Percentiles rank a stretch among this genome's conserved stretches.
phyloP scores from a whole-genome alignment of 441 rosid genomes.

The Eutrema salsugineum region DNA sequence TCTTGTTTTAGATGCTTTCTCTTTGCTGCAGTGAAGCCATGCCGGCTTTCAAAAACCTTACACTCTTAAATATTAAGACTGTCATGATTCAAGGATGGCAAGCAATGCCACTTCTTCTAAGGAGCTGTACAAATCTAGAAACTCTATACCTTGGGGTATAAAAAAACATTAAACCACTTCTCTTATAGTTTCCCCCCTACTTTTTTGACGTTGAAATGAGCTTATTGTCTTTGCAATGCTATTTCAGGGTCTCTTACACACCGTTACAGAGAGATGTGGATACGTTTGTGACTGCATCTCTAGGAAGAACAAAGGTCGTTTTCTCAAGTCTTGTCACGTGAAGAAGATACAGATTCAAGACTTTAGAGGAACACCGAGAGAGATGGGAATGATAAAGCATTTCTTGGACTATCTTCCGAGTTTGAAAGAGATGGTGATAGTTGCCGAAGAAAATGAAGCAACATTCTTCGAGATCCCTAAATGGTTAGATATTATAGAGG shows the following conservation, averaged over 20 bases:
- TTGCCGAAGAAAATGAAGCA: not conserved
- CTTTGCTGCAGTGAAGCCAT: not conserved
- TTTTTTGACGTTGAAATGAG: not conserved
- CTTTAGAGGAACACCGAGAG: slow-evolving; percentile 22
- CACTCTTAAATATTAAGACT: not conserved
- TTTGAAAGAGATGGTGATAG: slow-evolving; percentile 7
- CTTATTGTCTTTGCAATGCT: not conserved
- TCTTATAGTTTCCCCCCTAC: not conserved
- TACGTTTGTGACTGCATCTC: slow-evolving; percentile 18
- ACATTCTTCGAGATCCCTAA: slow-evolving; percentile 2
- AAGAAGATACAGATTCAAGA: slow-evolving; percentile 5
- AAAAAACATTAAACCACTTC: not conserved
- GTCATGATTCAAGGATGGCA: slow-evolving; percentile 17
- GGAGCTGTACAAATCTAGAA: slow-evolving; percentile 10
- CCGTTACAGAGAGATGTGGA: not conserved
- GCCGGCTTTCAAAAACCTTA: slow-evolving; percentile 5
- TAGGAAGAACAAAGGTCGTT: slow-evolving; percentile 3
- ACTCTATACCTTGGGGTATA: not conserved
- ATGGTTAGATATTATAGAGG: not conserved
- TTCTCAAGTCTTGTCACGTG: not conserved
- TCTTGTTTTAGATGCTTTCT: slow-evolving; percentile 14
- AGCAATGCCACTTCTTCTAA: slow-evolving; percentile 25
- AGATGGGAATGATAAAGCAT: slow-evolving; percentile 19
- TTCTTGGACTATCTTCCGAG: slow-evolving; percentile 15
- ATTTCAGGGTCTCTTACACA: slow-evolving; percentile 2